Evolutionary conservation across 441 rosid species (phyloP), one percentile per base, ranked within the genome.

Genomic region (Hura crepitans): DNA sequence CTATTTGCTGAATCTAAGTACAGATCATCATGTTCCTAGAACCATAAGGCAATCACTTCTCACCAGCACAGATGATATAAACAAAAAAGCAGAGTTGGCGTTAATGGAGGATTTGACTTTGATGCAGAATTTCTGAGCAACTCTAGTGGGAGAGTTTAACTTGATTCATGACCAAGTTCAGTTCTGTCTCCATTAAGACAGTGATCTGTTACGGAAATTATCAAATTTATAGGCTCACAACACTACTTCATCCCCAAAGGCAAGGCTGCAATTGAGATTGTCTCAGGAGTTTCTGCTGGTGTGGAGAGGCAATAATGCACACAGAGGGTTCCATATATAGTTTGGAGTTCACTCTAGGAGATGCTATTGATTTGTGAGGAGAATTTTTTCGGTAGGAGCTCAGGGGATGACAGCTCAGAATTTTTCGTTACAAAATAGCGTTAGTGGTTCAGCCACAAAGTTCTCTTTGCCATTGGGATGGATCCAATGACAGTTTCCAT

Each of bases 161-260:
- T 85, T 23, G 82, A 85, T 17, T 39, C 73, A 25, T 84, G 75
- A 43, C 79, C 75, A 43, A 84, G 85, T 71, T 79, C 81, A 42
- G 75, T 73, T 72, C 85, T 80, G 27, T 89, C 90, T 39, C 66
- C 91, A 50, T 65, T 85, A 71, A 69, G 62, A 63, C 77, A 81
- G 28, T 85, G 89, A 85, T 70, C 87, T 28, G 73, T 89, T 25
- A 60, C 72, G 54, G 90, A 87, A 70, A 84, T 82, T 33, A 75
- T 85, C 73, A 84, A 77, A 80, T 87, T 85, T 76, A 82, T 85
- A 56, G 82, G 81, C 77, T 80, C 92, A 30, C 72, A 81, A 37
- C 82, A 84, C 66, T 82, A 75, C 82, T 77, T 51, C 65, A 86
- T 89, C 31, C 89, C 85, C 15, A 68, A 69, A 65, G 95, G 95